These are phyloP conservation scores for Capronia epimyces DNA, from an alignment of 2,329 filamentous ascomycete genomes.

Conservation along the genomic window DNA sequence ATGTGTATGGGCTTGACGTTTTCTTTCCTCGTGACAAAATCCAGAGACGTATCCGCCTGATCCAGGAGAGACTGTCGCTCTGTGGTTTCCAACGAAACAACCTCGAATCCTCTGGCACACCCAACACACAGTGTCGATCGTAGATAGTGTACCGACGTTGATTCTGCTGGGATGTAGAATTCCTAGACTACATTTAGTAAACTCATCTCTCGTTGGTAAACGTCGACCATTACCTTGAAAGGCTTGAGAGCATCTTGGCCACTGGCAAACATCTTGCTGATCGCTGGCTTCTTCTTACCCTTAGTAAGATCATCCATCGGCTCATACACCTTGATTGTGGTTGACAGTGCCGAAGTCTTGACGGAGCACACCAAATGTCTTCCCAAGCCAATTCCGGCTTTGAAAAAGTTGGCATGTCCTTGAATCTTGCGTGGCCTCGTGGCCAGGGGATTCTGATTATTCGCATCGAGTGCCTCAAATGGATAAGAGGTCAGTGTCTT, in stretches of 20 bases:
- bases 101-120: conserved; percentile 91
- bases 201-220: conserved; percentile 8
- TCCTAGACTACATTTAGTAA: conserved; percentile 50
- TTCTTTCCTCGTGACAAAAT: conserved; percentile 92
- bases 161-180: conserved; percentile 97
- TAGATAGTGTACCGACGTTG: conserved; percentile 96
- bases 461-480: conserved; percentile 78
- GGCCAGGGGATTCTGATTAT: conserved; percentile 64
- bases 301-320: conserved; percentile 91
- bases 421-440: conserved; percentile 94
- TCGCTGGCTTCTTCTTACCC: conserved; percentile 90
- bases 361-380: conserved; percentile 94
- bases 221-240: conserved; percentile 61
- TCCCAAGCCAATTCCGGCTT: conserved; percentile 88
- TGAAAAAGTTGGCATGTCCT: conserved; percentile 98
- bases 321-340: conserved; percentile 98
- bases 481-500: conserved; percentile 89
- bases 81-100: conserved; percentile 93
- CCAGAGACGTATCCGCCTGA: conserved; percentile 93
- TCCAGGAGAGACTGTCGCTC: conserved; percentile 96
- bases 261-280: conserved; percentile 90
- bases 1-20: conserved; percentile 94
- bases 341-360: conserved; percentile 86
- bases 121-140: conserved; percentile 95
- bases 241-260: conserved; percentile 93